These are phyloP conservation scores for Daldinia sp. DNA, from an alignment of 2,329 filamentous ascomycete genomes.

Conservation along the genomic window DNA sequence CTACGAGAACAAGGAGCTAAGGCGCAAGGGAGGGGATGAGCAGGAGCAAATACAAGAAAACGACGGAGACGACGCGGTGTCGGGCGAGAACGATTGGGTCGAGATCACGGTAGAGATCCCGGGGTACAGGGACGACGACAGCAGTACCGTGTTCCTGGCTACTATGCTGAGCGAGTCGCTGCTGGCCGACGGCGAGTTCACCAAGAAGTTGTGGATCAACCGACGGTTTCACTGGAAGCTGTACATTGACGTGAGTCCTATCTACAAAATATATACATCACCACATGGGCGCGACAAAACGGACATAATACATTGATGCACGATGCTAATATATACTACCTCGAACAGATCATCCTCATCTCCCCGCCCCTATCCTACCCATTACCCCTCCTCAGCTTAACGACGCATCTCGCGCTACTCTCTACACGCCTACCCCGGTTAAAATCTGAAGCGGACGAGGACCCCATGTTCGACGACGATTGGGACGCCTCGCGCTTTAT, in stretches of 20 bases:
- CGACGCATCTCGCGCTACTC: constrained; percentile 92
- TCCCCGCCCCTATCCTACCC: constrained; percentile 95
- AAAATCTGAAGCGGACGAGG: constrained; percentile 91
- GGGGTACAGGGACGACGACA: constrained; percentile 90
- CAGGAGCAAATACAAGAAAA: constrained; percentile 44
- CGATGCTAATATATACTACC: constrained; percentile 14
- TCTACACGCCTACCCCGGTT: constrained; percentile 85
- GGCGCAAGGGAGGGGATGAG: constrained; percentile 44
- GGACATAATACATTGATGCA: constrained; percentile 1
- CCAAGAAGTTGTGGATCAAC: constrained; percentile 86
- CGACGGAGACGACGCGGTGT: constrained; percentile 47
- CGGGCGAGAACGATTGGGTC: constrained; percentile 77
- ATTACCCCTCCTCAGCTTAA: constrained; percentile 89
- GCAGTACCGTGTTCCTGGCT: constrained; percentile 85
- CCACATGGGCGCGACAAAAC: constrained; percentile 2
- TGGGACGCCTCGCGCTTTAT: constrained; percentile 87
- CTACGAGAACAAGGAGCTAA: constrained; percentile 43
- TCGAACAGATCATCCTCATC: constrained; percentile 82
- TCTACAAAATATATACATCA: neutral
- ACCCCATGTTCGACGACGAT: constrained; percentile 97
- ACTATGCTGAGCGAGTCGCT: constrained; percentile 91
- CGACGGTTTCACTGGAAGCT: constrained; percentile 94
- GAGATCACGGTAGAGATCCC: constrained; percentile 94
- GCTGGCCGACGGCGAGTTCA: constrained; percentile 76
- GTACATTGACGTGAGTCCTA: constrained; percentile 85